Percentiles rank a stretch among this genome's conserved stretches.
These are phyloP conservation scores for Heteromeles arbutifolia DNA, from an alignment of 306 rosid species.

Conservation along the genomic window DNA sequence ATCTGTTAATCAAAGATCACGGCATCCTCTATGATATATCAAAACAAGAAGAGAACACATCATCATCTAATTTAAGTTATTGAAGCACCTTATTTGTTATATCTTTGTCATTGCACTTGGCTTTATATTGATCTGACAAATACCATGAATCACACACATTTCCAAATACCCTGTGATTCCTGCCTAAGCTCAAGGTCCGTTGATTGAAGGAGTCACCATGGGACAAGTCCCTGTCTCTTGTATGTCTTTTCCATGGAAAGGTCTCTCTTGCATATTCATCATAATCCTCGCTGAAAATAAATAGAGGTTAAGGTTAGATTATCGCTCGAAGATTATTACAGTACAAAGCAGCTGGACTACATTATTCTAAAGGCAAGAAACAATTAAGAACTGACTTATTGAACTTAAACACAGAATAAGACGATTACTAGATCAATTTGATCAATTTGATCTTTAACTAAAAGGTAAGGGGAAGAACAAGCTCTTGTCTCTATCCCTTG, in stretches of 20 bases:
- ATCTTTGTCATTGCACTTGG: slow-evolving; percentile 26
- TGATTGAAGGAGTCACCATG: slow-evolving; percentile 32
- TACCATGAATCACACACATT: slow-evolving; percentile 38
- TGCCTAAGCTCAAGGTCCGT: slow-evolving; percentile 33
- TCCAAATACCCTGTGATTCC: slow-evolving; percentile 32
- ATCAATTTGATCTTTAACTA: background rate
- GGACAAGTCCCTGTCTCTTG: slow-evolving; percentile 32
- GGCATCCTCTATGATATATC: background rate
- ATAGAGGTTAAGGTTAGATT: slow-evolving; percentile 5
- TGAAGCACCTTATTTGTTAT: slow-evolving; percentile 46
- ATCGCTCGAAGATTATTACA: background rate
- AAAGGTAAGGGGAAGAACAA: background rate
- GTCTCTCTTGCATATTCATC: slow-evolving; percentile 44
- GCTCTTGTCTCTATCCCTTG: background rate
- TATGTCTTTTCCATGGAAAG: slow-evolving; percentile 68
- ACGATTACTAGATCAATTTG: background rate
- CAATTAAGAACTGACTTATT: background rate
- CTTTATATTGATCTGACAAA: slow-evolving; percentile 27
- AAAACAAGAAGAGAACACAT: background rate
- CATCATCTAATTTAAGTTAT: background rate
- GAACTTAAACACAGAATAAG: background rate
- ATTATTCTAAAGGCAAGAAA: background rate
- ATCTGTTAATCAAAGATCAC: background rate
- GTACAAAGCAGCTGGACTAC: background rate
- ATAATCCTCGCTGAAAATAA: slow-evolving; percentile 51